These are phyloP conservation scores for Debaryomyces subglobosus DNA, from an alignment of 1,139 yeast genomes.

Conservation along the genomic window DNA sequence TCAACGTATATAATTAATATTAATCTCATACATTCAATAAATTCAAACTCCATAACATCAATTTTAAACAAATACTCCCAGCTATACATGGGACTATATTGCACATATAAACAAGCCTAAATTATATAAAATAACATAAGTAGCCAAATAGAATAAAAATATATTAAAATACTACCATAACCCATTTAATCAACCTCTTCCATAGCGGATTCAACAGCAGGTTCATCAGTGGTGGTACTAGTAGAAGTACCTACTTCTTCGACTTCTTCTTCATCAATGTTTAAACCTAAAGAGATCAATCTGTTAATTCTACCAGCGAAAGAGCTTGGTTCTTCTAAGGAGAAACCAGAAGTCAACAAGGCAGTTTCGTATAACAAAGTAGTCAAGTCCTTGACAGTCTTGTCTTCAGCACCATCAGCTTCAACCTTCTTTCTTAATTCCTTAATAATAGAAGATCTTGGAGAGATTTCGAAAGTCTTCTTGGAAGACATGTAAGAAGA, in stretches of 20 bases:
- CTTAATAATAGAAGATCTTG: slow-evolving; percentile 91
- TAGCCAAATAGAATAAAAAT: slow-evolving; percentile 6
- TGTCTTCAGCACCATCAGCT: slow-evolving; percentile 95
- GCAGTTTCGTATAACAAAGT: slow-evolving; percentile 97
- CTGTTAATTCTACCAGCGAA: slow-evolving; percentile 98
- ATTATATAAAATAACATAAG: slow-evolving; percentile 7
- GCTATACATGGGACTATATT: background rate
- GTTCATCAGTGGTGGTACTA: slow-evolving; percentile 59
- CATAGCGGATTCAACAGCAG: slow-evolving; percentile 91
- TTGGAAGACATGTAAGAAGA: slow-evolving; percentile 99
- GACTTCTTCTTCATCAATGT: slow-evolving; percentile 87
- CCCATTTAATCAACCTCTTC: slow-evolving; percentile 90
- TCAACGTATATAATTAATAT: background rate
- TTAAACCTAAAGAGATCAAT: slow-evolving; percentile 95
- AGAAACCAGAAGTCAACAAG: slow-evolving; percentile 96
- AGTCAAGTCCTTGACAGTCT: slow-evolving; percentile 97
- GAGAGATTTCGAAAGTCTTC: slow-evolving; percentile 98
- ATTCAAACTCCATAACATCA: slow-evolving; percentile 6
- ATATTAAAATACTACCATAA: background rate
- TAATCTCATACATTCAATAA: background rate
- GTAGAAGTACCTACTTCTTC: slow-evolving; percentile 38
- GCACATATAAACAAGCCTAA: slow-evolving; percentile 5
- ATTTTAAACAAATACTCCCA: slow-evolving; percentile 1
- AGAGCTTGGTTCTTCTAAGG: slow-evolving; percentile 96
- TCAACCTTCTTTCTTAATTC: slow-evolving; percentile 97